These are phyloP conservation scores for Naganishia friedmannii DNA, from an alignment of 768 basidiomycete species.

Conservation along the genomic window DNA sequence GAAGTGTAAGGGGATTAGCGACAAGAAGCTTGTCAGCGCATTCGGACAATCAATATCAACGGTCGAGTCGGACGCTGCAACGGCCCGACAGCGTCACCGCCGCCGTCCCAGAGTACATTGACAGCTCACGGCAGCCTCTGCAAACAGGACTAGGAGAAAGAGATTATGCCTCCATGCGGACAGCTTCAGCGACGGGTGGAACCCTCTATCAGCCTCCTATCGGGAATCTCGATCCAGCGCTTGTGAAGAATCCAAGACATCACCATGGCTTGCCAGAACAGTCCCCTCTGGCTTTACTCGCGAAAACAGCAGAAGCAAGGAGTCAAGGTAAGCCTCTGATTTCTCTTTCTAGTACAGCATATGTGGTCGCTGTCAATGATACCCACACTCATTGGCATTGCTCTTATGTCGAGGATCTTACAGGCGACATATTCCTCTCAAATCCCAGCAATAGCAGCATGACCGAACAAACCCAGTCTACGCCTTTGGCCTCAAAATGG, in stretches of 20 bases:
- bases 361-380: neutral
- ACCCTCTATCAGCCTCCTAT: neutral
- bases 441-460: neutral
- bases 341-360: neutral
- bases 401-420: neutral
- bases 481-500: neutral
- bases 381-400: neutral
- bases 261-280: slow-evolving; percentile 9
- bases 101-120: neutral
- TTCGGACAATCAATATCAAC: neutral
- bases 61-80: neutral
- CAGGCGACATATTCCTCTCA: neutral
- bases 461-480: neutral
- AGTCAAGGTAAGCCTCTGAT: neutral
- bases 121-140: neutral
- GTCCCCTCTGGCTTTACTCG: slow-evolving; percentile 16
- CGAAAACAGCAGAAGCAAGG: slow-evolving; percentile 10
- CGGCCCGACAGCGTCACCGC: neutral
- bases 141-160: neutral
- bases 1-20: neutral
- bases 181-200: neutral
- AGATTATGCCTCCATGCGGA: neutral
- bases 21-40: neutral
- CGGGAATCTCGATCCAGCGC: neutral
- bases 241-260: too few species aligned